Evolutionary conservation across 768 basidiomycete species (phyloP).

Genomic region (Daedaleopsis nitida): DNA sequence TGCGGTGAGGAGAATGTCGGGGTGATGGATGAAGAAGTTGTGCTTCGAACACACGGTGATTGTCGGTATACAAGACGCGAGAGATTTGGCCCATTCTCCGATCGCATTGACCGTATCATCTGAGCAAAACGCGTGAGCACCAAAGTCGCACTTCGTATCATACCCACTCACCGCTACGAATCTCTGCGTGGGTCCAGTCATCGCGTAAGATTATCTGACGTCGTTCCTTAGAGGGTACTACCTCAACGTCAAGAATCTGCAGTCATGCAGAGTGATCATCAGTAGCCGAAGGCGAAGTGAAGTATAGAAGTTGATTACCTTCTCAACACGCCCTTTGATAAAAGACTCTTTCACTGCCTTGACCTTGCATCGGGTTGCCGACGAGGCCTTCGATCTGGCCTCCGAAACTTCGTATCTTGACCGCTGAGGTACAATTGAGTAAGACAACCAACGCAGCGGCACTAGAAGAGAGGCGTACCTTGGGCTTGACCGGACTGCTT

Average conservation of each 20-base stretch:
- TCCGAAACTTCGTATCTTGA: slow-evolving; percentile 1
- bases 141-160: neutral
- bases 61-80: slow-evolving; percentile 34
- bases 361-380: slow-evolving; percentile 60
- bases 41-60: slow-evolving; percentile 64
- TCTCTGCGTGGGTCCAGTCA: slow-evolving; percentile 73
- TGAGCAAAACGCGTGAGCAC: slow-evolving; percentile 27
- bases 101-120: slow-evolving; percentile 85
- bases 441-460: neutral
- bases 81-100: slow-evolving; percentile 41
- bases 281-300: neutral
- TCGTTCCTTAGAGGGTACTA: slow-evolving; percentile 39
- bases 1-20: slow-evolving; percentile 89
- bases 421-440: neutral
- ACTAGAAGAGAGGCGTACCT: neutral
- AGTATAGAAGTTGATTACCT: slow-evolving; percentile 36
- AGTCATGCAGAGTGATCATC: neutral
- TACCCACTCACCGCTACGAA: slow-evolving; percentile 53
- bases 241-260: slow-evolving; percentile 55
- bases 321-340: slow-evolving; percentile 37
- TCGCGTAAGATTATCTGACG: slow-evolving; percentile 66
- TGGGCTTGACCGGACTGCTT: slow-evolving; percentile 26
- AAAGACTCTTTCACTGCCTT: slow-evolving; percentile 44
- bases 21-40: slow-evolving; percentile 84
- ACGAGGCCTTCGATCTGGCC: slow-evolving; percentile 26